Conservation (phyloP, 192 early-diverging fungal species). For the Funneliformis mosseae region DNA sequence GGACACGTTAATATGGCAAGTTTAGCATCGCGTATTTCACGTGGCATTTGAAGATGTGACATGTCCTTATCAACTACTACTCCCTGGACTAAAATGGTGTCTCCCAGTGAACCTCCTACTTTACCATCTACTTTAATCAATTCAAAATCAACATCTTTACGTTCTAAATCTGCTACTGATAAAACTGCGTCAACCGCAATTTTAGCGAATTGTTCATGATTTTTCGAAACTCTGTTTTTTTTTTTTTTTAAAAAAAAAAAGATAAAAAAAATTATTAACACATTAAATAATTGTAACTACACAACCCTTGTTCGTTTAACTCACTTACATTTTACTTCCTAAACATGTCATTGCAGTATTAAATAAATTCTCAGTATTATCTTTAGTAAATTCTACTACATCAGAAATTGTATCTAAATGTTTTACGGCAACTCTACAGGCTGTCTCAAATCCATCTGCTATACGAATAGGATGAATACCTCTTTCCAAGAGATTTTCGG, state of each 20-base stretch:
- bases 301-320: not conserved
- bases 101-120: slow-evolving; percentile 93
- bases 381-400: slow-evolving; percentile 79
- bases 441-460: slow-evolving; percentile 97
- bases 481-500: slow-evolving; percentile 90
- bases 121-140: slow-evolving; percentile 99
- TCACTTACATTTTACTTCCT: slow-evolving; percentile 95
- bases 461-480: slow-evolving; percentile 99
- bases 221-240: slow-evolving; percentile 90
- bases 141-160: slow-evolving; percentile 99
- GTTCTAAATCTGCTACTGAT: slow-evolving; percentile 96
- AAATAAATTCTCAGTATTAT: slow-evolving; percentile 82
- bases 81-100: slow-evolving; percentile 92
- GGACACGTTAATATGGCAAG: slow-evolving; percentile 99
- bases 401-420: slow-evolving; percentile 94
- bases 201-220: slow-evolving; percentile 96
- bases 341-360: slow-evolving; percentile 96
- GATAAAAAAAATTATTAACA: not conserved
- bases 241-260: too few species aligned
- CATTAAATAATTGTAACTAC: not conserved
- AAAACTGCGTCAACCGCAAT: slow-evolving; percentile 99
- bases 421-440: slow-evolving; percentile 91
- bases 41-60: slow-evolving; percentile 99
- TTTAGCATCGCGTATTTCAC: slow-evolving; percentile 92
- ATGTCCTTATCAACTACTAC: slow-evolving; percentile 99